These are phyloP conservation scores for Ceratorhiza oryzae-sativae DNA, from an alignment of 1,284 basidiomycete species.

Conservation along the genomic window DNA sequence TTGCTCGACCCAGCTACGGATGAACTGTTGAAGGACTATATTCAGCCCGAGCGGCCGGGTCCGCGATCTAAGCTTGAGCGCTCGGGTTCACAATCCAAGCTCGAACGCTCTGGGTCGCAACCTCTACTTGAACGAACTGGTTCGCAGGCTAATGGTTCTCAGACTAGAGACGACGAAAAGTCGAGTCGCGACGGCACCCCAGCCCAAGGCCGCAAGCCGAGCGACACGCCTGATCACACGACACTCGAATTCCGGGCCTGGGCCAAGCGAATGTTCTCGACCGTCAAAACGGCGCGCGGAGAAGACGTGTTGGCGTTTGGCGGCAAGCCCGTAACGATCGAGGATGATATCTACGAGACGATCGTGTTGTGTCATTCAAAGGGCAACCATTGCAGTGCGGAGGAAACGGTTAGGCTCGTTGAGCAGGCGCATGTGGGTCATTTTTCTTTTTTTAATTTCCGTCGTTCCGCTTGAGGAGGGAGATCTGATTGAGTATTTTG, in stretches of 20 bases:
- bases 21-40: constrained; percentile 33
- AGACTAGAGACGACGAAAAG: constrained; percentile 16
- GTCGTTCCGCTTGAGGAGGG: no score
- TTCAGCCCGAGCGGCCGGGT: not conserved
- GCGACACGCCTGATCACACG: constrained; percentile 21
- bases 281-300: constrained; percentile 29
- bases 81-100: not conserved
- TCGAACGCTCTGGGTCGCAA: not conserved
- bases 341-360: constrained; percentile 39
- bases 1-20: constrained; percentile 26
- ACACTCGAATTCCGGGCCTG: constrained; percentile 31
- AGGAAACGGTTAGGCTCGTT: constrained; percentile 24
- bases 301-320: constrained; percentile 35
- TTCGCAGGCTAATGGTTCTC: not conserved
- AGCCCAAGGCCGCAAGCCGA: constrained; percentile 1
- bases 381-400: constrained; percentile 32
- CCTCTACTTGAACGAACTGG: not conserved
- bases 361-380: constrained; percentile 38
- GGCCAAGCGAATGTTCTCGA: constrained; percentile 34
- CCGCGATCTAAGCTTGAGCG: not conserved
- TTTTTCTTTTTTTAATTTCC: not conserved
- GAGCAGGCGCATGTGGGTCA: constrained; percentile 31
- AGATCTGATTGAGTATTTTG: not conserved
- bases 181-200: constrained; percentile 29
- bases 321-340: constrained; percentile 29